These are phyloP conservation scores for Wickerhamiella australiensis DNA, from an alignment of 805 yeast genomes.

Conservation along the genomic window DNA sequence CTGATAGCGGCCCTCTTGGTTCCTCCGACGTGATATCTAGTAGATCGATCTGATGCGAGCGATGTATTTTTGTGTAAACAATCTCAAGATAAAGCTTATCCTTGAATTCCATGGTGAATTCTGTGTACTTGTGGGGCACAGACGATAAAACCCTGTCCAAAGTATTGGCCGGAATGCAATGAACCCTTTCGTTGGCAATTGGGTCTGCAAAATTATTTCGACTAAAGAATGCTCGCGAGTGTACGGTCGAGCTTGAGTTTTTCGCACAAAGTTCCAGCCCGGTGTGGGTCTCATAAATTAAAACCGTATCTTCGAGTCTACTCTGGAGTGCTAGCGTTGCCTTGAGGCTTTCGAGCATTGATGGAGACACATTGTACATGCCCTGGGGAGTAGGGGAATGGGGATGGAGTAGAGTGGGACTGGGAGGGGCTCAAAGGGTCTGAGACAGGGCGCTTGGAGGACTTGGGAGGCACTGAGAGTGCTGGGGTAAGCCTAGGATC, in stretches of 20 bases:
- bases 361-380: conserved; percentile 8
- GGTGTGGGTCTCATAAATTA: background rate
- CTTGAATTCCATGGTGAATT: background rate
- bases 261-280: conserved; percentile 2
- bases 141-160: background rate
- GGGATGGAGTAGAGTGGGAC: no score
- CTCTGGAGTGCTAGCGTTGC: background rate
- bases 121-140: background rate
- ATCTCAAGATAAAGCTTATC: background rate
- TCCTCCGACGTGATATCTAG: background rate
- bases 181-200: background rate
- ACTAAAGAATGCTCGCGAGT: conserved; percentile 2
- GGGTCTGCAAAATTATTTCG: background rate
- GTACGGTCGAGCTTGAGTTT: conserved; percentile 6
- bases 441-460: no score
- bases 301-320: background rate
- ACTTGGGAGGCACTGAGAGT: no score
- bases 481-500: no score
- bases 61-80: background rate
- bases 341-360: conserved; percentile 1
- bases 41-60: conserved; percentile 4
- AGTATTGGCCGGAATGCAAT: background rate
- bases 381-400: background rate
- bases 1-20: background rate
- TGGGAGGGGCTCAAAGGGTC: no score